These are phyloP conservation scores for Butyriboletus appendiculatus DNA, from an alignment of 1,284 basidiomycete species.

Conservation along the genomic window DNA sequence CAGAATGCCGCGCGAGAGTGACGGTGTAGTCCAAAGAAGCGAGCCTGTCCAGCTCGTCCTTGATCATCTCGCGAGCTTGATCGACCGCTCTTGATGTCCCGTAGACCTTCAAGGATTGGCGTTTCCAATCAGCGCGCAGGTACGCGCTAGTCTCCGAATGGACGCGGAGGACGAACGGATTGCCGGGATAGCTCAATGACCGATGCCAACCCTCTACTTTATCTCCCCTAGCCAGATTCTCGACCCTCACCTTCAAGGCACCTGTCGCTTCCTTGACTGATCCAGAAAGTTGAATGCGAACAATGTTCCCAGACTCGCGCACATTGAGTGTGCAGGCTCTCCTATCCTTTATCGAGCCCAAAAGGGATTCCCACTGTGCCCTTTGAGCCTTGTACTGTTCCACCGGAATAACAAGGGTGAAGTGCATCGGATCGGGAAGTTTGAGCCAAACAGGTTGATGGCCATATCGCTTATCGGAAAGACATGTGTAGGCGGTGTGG, in stretches of 20 bases:
- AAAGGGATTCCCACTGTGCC: conserved; percentile 46
- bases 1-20: conserved; percentile 36
- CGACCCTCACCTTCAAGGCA: conserved; percentile 58
- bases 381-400: conserved; percentile 54
- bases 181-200: conserved; percentile 34
- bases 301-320: conserved; percentile 17
- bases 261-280: conserved; percentile 51
- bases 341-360: conserved; percentile 34
- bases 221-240: conserved; percentile 52
- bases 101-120: conserved; percentile 42
- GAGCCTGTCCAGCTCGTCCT: conserved; percentile 44
- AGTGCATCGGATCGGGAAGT: conserved; percentile 48
- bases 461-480: conserved; percentile 33
- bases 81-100: conserved; percentile 40
- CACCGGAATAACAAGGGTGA: conserved; percentile 45
- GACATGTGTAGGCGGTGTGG: conserved; percentile 35
- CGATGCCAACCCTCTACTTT: conserved; percentile 51
- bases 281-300: conserved; percentile 33
- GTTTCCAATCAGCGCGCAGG: conserved; percentile 45
- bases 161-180: conserved; percentile 38
- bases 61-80: conserved; percentile 42
- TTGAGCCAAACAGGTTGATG: conserved; percentile 36
- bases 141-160: conserved; percentile 40
- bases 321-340: conserved; percentile 30
- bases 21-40: conserved; percentile 42